These are phyloP conservation scores for Biancaea sappan DNA, from an alignment of 306 rosid genomes.

Conservation along the genomic window DNA sequence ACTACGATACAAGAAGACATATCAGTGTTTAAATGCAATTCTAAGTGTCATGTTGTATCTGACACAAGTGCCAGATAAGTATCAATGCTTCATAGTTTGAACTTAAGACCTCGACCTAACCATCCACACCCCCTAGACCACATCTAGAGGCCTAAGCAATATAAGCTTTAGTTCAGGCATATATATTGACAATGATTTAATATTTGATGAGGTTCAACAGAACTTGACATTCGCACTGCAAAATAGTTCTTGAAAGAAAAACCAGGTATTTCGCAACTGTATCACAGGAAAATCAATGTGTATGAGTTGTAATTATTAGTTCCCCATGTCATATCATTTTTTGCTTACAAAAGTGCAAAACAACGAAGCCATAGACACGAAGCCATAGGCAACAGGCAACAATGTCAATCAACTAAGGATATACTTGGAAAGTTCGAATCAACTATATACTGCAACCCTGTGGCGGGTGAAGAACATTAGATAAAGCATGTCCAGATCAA, in stretches of 20 bases:
- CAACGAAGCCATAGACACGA: constrained; percentile 1
- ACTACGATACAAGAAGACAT: too few relatives aligned
- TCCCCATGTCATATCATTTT: neutral
- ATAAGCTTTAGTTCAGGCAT: neutral
- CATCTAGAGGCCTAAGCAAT: neutral
- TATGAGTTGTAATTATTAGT: neutral
- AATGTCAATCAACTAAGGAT: neutral
- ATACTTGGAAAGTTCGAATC: neutral
- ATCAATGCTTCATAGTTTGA: too few relatives aligned
- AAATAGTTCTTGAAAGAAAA: neutral
- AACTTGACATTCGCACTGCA: neutral
- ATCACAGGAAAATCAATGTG: neutral
- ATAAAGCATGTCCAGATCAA: neutral
- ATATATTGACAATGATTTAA: neutral
- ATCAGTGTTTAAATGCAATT: too few relatives aligned
- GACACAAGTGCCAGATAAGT: too few relatives aligned
- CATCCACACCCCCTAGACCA: too few relatives aligned
- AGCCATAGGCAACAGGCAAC: constrained; percentile 1
- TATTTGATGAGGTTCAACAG: constrained; percentile 10
- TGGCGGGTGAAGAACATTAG: neutral
- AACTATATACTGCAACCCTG: neutral
- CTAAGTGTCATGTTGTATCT: too few relatives aligned
- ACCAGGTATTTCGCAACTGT: neutral
- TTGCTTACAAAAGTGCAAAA: constrained; percentile 4
- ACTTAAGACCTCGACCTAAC: too few relatives aligned